Conservation (phyloP, 345 rosid species). For the Ricinus communis region DNA sequence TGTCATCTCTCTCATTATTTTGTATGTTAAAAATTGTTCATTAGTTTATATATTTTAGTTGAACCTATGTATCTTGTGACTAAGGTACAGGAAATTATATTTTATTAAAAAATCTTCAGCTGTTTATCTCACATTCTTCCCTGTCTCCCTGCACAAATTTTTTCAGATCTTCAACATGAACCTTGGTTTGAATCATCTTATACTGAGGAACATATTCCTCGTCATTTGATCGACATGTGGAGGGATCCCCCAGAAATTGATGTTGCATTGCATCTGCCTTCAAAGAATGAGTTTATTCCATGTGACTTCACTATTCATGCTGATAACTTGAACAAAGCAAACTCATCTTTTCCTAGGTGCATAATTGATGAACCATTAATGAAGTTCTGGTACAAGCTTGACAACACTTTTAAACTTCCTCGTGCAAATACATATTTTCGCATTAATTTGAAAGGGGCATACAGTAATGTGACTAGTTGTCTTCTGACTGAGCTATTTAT, state of each 20-base stretch:
- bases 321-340: constrained; percentile 29
- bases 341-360: constrained; percentile 54
- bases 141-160: not conserved
- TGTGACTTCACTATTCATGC: constrained; percentile 70
- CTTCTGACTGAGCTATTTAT: constrained; percentile 78
- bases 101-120: constrained; percentile 3
- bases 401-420: constrained; percentile 74
- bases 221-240: constrained; percentile 69
- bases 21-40: not conserved
- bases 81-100: not conserved
- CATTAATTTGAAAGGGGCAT: constrained; percentile 81
- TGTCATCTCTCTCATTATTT: no score
- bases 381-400: constrained; percentile 96
- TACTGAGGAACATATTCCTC: constrained; percentile 65
- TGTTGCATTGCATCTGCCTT: constrained; percentile 68
- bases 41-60: not conserved
- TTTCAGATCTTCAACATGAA: constrained; percentile 65
- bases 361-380: constrained; percentile 73
- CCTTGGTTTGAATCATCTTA: constrained; percentile 91
- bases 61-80: not conserved
- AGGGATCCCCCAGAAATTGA: constrained; percentile 73
- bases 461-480: constrained; percentile 60
- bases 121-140: constrained; percentile 1
- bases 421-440: constrained; percentile 86
- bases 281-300: constrained; percentile 83